Conservation (phyloP, 495 filamentous ascomycete species). For the Saxophila tyrrhenica region DNA sequence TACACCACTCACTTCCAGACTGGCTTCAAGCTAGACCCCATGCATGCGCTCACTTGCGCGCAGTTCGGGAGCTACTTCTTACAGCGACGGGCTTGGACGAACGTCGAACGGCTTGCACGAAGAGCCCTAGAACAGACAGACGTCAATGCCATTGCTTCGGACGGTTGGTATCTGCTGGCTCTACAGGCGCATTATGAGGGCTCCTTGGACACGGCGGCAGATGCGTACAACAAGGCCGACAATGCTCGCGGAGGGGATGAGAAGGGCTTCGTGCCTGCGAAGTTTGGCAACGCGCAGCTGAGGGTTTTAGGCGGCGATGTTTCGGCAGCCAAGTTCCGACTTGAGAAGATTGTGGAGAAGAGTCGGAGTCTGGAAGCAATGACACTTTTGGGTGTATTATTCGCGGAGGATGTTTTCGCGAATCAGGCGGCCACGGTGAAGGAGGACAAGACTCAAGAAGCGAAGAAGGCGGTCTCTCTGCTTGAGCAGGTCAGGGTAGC, state of each 20-base stretch:
- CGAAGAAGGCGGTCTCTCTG: slow-evolving; percentile 69
- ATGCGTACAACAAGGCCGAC: slow-evolving; percentile 81
- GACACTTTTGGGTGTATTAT: slow-evolving; percentile 75
- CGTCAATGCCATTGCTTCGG: slow-evolving; percentile 87
- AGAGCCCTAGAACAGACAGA: slow-evolving; percentile 93
- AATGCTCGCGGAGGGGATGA: slow-evolving; percentile 78
- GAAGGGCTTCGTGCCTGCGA: slow-evolving; percentile 78
- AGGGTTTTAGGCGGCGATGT: slow-evolving; percentile 71
- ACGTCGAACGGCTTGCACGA: slow-evolving; percentile 75
- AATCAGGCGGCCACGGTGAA: slow-evolving; percentile 58
- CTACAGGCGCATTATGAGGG: slow-evolving; percentile 71
- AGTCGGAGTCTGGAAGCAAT: slow-evolving; percentile 71
- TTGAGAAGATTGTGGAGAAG: slow-evolving; percentile 70
- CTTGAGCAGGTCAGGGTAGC: slow-evolving; percentile 74
- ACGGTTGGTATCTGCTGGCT: slow-evolving; percentile 90
- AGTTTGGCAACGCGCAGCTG: slow-evolving; percentile 84
- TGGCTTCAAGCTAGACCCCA: slow-evolving; percentile 90
- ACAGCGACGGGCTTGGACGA: slow-evolving; percentile 57
- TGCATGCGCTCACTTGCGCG: slow-evolving; percentile 78
- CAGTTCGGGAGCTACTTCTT: slow-evolving; percentile 85
- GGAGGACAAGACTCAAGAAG: slow-evolving; percentile 75
- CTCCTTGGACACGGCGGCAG: slow-evolving; percentile 55
- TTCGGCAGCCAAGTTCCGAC: slow-evolving; percentile 80
- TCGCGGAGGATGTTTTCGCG: slow-evolving; percentile 86
- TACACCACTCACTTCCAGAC: slow-evolving; percentile 90